phyloP scores from a whole-genome alignment of 2,329 filamentous ascomycete species.

The Sclerotinia minor region DNA sequence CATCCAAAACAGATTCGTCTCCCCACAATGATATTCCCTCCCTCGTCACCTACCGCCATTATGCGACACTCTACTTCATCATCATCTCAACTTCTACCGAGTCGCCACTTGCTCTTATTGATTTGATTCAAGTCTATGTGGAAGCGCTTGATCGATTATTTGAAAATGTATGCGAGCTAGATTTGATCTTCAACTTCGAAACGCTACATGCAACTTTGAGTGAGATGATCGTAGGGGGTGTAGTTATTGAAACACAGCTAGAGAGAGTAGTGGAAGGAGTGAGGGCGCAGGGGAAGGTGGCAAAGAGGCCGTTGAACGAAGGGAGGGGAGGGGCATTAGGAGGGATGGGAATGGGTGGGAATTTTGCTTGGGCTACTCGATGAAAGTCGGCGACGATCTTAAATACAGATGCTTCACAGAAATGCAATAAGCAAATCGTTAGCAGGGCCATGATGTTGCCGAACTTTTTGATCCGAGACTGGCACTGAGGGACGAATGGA shows the following conservation, averaged over 20 bases:
- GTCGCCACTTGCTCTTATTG: conserved; percentile 89
- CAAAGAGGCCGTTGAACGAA: conserved; percentile 77
- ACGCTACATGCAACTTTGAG: conserved; percentile 85
- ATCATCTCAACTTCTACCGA: conserved; percentile 96
- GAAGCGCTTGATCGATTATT: conserved; percentile 93
- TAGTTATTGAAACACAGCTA: conserved; percentile 88
- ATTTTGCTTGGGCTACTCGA: conserved; percentile 42
- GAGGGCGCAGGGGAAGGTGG: conserved; percentile 71
- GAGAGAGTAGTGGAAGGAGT: conserved; percentile 88
- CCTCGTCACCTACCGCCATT: conserved; percentile 96
- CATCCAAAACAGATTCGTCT: conserved; percentile 65
- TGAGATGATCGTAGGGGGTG: conserved; percentile 94
- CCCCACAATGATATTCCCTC: conserved; percentile 86
- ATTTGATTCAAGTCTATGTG: conserved; percentile 97
- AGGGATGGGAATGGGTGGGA: conserved; percentile 44
- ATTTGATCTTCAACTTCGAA: conserved; percentile 99
- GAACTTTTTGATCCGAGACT: background rate
- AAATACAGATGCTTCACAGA: background rate
- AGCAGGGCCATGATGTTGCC: background rate
- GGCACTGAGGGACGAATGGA: background rate
- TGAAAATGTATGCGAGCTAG: conserved; percentile 95
- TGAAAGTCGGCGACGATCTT: conserved; percentile 28
- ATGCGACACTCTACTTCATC: conserved; percentile 98
- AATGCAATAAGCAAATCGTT: background rate
- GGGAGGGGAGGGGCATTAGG: conserved; percentile 48